Evolutionary conservation across 225 moss, liverwort and hornwort genomes (phyloP), one percentile per base, ranked within the genome.

Genomic region (Sphagnum contortum): DNA sequence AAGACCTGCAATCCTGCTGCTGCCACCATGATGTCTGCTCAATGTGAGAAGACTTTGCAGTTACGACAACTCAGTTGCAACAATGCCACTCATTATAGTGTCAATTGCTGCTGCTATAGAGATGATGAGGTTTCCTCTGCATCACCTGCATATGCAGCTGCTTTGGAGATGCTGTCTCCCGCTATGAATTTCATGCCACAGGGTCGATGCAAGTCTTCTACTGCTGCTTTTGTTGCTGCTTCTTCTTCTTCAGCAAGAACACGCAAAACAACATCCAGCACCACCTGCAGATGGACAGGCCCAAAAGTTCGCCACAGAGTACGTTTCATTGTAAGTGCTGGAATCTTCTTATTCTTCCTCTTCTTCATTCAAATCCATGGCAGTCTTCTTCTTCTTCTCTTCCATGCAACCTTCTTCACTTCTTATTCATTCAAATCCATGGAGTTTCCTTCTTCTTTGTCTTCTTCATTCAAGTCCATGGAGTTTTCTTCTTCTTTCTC

Each of bases 111-210:
- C 57, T 11, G 57, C 48, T 29, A 29, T 55, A 72, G 57, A 4
- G 55, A 66, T 14, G 58, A 48, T 5, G 70, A 56, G 8, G 76
- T 68, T 49, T 63, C 45, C 14, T 58, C 11, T 11, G 76, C 69
- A 3, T 79, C 79, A 12, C 76, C 79, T n/a, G 69, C 67, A 48
- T 72, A 79, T 64, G 69, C 69, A 9, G 71, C 83, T 49, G 83
- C 79, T 44, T 69, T 83, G 61, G 76, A 83, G 71, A 48, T 74
- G 64, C 70, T 79, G 61, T 76, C 83, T 14, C 79, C 83, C 6
- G 68, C 82, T 67, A 74, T 60, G 50, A 69, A 67, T 13, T 64
- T 66, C 62, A 52, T 68, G 57, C 50, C 75, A 48, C 70, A 73
- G 68, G 70, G 29, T 29, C 29, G 29, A 29, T 29, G 29, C 29